Conservation (phyloP, 768 basidiomycete species). For the Boletus sp. region DNA sequence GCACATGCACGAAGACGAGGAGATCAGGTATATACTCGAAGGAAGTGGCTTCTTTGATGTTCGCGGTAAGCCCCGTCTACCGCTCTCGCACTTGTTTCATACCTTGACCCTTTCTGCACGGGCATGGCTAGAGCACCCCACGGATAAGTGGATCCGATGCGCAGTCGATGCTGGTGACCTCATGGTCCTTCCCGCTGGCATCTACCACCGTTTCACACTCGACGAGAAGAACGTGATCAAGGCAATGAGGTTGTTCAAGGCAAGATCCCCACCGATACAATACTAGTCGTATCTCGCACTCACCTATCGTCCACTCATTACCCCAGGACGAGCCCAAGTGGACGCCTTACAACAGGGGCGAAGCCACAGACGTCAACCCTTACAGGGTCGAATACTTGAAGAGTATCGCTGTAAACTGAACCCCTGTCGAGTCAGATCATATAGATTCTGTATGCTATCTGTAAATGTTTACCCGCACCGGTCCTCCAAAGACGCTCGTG, state of each 20-base stretch:
- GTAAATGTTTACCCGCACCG: background rate
- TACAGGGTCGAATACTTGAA: conserved; percentile 61
- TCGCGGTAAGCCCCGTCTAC: conserved; percentile 52
- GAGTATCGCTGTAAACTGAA: conserved; percentile 38
- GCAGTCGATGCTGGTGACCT: conserved; percentile 77
- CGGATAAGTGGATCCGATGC: conserved; percentile 79
- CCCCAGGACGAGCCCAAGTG: conserved; percentile 88
- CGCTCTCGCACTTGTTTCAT: background rate
- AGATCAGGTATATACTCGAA: conserved; percentile 82
- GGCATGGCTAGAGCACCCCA: conserved; percentile 49
- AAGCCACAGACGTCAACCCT: conserved; percentile 60
- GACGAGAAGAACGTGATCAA: conserved; percentile 71
- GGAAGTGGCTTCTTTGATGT: conserved; percentile 95
- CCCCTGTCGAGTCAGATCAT: background rate
- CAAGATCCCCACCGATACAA: conserved; percentile 21
- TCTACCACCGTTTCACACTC: conserved; percentile 93
- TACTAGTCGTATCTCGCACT: background rate
- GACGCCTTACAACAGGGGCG: conserved; percentile 68
- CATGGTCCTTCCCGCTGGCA: conserved; percentile 82
- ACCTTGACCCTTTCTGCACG: background rate
- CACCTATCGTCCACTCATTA: background rate
- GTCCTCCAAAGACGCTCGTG: background rate
- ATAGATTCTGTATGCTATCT: background rate
- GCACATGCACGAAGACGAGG: conserved; percentile 95
- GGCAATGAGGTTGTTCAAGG: conserved; percentile 84